Evolutionary conservation across 441 rosid species (phyloP).

Genomic region (Eugenia klotzschiana): DNA sequence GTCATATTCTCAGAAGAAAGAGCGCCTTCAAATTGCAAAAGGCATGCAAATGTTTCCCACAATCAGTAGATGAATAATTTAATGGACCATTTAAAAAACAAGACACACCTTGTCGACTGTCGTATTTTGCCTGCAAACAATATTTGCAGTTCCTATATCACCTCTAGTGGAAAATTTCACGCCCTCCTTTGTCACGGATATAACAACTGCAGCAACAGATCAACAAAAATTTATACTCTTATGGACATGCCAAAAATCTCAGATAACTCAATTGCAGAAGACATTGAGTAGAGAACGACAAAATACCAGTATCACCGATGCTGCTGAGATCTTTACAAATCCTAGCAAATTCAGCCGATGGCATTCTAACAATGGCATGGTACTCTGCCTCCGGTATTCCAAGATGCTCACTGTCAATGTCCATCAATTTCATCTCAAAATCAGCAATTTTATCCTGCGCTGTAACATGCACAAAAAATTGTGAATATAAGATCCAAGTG

Average conservation of each 20-base stretch:
- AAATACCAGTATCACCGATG: constrained; percentile 85
- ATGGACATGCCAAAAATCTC: neutral
- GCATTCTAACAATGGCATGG: constrained; percentile 88
- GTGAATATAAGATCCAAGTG: neutral
- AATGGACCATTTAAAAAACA: neutral
- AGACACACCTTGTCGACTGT: constrained; percentile 69
- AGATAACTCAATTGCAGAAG: neutral
- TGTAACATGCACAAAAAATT: constrained; percentile 3
- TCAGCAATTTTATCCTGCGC: constrained; percentile 92
- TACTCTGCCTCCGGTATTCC: constrained; percentile 97
- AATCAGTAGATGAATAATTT: neutral
- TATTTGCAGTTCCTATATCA: constrained; percentile 86
- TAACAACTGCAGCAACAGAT: constrained; percentile 38
- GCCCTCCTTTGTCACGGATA: constrained; percentile 89
- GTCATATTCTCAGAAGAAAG: neutral
- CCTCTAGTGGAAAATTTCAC: constrained; percentile 89
- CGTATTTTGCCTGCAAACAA: constrained; percentile 80
- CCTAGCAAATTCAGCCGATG: constrained; percentile 72
- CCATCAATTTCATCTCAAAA: constrained; percentile 96
- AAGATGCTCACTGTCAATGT: constrained; percentile 91
- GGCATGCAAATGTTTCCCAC: neutral
- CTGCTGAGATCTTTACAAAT: constrained; percentile 83
- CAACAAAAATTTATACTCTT: neutral
- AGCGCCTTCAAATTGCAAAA: neutral
- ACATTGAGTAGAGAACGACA: neutral